Evolutionary conservation across 2,329 filamentous ascomycete species (phyloP), one percentile per base, ranked within the genome.

Genomic region (Neodidymelliopsis sp.): DNA sequence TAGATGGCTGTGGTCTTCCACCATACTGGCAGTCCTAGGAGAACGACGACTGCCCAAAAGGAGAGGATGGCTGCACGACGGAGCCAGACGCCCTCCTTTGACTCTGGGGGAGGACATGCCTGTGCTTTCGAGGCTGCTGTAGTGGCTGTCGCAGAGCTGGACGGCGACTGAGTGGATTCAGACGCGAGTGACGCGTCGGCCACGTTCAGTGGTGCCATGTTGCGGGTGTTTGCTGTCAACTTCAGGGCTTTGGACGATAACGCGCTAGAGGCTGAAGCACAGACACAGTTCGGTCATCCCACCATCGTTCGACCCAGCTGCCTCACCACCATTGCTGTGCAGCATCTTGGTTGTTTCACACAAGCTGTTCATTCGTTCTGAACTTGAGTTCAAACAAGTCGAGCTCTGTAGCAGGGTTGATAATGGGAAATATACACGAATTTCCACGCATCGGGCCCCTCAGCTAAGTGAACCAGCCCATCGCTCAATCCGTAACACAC

Each of bases 1-100:
- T 96, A 92, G 45, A 97, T 96, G 0, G 89, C 88, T 4, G 94
- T 99, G 0, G 94, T 97, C 72, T 86, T 86, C 86, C 91, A 95
- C 94, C 94, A 99, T 82, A 96, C 87, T 48, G 94, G 94, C 58
- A 99, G 73, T 2, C 94, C 94, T 5, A 99, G 76, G 22, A 88
- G 82, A 6, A 96, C 70, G 6, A 96, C 90, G 27, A 97, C 85
- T 4, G 85, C 78, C 94, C 94, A 99, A 74, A 97, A 97, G 7
- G 93, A 93, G 54, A 89, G 72, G 54, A 99, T 86, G 39, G 97
- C 88, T 54, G 80, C 79, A 36, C 84, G 84, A 44, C 94, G 87
- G 49, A 87, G 84, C 67, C 83, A 84, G 40, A 87, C 78, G 56
- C 88, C 85, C 59, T 87, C 81, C 15, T 82, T 75, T 56, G 84